Base-by-base conservation (phyloP, 202 grass and related monocot genomes). In the Cymbopogon flexuosus region DNA sequence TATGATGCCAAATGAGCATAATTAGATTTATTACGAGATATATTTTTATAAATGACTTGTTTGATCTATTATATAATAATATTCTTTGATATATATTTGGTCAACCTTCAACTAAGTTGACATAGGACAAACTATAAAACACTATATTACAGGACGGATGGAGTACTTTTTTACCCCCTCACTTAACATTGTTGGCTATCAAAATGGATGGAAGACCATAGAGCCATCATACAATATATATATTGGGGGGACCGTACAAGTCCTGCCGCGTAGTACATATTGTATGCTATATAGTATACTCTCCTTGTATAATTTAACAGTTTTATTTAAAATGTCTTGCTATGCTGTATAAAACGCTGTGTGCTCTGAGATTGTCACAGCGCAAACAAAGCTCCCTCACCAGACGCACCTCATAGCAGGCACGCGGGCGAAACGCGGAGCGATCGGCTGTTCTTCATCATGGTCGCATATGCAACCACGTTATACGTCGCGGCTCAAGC, bases 271-370 rank as follows among this genome's bases (percentile, higher is more conserved):
- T 33, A 40, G 18, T 33, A 40, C 39, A 31, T 58, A 52, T 58
- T 51, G 9, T 43, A 33, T 66, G 35, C 5, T 59, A 24, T 15
- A 36, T 6, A 13, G 37, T 47, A 72, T 64, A 6, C 27, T 8
- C 47, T 68, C 19, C 39, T 19, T 9, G 81, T 52, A 83, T 52
- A 41, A 43, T 60, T 68, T 31, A 40, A 41, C 12, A 13, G 40
- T 34, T 23, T 9, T 10, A 57, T 57, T 40, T 51, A 33, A 56
- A 71, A 70, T 57, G 43, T 27, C 27, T 70, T n/a, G 37, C 19
- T 76, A n/a, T 73, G 41, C 22, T 19, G 68, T 79, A 89, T 86
- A 89, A 86, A 86, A 83, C 27, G 40, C 61, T 8, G 61, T 40
- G 61, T 40, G 68, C 49, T 31, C 73, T 9, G 68, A 73, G 87